These are phyloP conservation scores for Perkinsus olseni DNA, from an alignment of 169 alveolate genomes.

Conservation along the genomic window DNA sequence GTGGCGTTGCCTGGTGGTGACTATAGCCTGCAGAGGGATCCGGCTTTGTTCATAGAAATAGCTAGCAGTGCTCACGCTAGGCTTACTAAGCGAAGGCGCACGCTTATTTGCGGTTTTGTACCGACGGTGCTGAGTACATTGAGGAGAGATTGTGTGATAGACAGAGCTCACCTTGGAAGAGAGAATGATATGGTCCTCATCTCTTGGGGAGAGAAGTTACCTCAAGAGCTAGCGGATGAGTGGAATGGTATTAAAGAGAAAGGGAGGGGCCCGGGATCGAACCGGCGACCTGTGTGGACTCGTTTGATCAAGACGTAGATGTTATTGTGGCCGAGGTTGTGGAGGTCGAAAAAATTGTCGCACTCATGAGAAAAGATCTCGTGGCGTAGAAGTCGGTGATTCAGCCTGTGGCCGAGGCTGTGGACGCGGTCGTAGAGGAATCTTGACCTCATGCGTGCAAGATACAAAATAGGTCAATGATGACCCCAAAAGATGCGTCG, in stretches of 20 bases:
- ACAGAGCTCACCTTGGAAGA: neutral
- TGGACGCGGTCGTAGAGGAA: too few species aligned
- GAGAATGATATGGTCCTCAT: neutral
- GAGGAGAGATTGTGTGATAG: neutral
- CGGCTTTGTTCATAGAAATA: neutral
- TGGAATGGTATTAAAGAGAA: neutral
- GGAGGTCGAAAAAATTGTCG: too few species aligned
- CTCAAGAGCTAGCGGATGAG: neutral
- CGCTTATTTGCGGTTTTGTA: neutral
- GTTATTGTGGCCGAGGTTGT: too few species aligned
- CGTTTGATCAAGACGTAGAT: too few species aligned
- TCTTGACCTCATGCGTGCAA: neutral
- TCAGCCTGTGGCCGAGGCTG: too few species aligned
- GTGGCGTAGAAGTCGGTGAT: too few species aligned
- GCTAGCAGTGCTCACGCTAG: neutral
- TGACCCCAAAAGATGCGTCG: too few species aligned
- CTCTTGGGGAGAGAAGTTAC: neutral
- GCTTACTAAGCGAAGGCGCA: neutral
- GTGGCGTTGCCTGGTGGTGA: neutral
- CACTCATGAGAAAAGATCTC: neutral
- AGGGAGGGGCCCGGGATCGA: neutral
- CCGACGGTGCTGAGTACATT: neutral
- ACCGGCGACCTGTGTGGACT: too few species aligned
- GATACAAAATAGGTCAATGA: neutral
- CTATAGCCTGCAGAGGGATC: neutral